Conservation (phyloP, 768 basidiomycete genomes). For the Boletus rex-veris region DNA sequence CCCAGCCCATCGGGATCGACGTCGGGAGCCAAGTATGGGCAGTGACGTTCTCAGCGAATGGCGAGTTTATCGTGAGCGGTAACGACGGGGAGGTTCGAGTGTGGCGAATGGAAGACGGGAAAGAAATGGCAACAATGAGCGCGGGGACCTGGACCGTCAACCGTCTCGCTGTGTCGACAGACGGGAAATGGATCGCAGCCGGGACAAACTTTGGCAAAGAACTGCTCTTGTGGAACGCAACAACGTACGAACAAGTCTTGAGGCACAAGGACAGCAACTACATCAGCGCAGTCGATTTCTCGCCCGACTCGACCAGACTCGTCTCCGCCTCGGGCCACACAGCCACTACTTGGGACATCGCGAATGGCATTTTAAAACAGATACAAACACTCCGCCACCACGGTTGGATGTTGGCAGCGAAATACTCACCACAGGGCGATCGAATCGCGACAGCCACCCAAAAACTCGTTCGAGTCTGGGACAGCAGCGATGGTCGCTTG, state of each 20-base stretch:
- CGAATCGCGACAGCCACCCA: too few species aligned
- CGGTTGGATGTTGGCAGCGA: too few species aligned
- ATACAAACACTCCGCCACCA: not conserved
- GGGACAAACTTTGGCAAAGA: not conserved
- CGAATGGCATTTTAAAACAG: not conserved
- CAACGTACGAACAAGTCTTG: not conserved
- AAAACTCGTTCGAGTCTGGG: too few species aligned
- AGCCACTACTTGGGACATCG: not conserved
- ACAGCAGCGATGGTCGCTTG: too few species aligned
- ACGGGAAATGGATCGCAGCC: not conserved
- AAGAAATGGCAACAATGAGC: not conserved
- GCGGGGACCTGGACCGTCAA: accelerated
- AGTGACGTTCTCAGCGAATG: not conserved
- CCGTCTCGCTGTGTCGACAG: not conserved
- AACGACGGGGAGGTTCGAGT: not conserved
- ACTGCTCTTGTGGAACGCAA: not conserved
- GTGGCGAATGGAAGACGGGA: not conserved
- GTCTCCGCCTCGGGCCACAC: not conserved
- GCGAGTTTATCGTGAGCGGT: not conserved
- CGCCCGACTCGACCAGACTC: not conserved
- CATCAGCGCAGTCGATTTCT: not conserved
- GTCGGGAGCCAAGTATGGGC: not conserved
- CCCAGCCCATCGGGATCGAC: not conserved
- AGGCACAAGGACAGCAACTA: not conserved
- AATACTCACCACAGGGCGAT: too few species aligned